A percentile compares a stretch with the other conserved stretches of the same genome.
Evolutionary conservation across 2,329 filamentous ascomycete genomes (phyloP).

Genomic region (Karstenula rhodostoma): DNA sequence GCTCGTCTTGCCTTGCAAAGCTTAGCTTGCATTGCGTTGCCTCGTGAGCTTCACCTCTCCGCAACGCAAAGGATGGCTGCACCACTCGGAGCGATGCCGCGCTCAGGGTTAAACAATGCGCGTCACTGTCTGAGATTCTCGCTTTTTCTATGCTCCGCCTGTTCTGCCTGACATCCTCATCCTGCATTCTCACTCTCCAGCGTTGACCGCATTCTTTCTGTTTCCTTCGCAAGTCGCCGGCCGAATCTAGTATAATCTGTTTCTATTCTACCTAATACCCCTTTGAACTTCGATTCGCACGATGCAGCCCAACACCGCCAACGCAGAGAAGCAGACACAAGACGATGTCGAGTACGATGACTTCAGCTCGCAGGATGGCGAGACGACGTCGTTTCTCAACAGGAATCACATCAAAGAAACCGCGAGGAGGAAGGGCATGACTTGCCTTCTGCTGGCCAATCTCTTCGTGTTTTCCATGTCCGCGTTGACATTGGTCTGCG

Average conservation of each 20-base stretch:
- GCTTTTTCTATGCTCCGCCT: slow-evolving; percentile 8
- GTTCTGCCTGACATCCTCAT: slow-evolving; percentile 8
- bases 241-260: slow-evolving; percentile 15
- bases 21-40: slow-evolving; percentile 31
- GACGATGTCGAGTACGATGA: slow-evolving; percentile 16
- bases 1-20: slow-evolving; percentile 25
- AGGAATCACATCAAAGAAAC: slow-evolving; percentile 31
- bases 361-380: slow-evolving; percentile 32
- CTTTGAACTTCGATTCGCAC: slow-evolving; percentile 20
- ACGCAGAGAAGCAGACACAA: slow-evolving; percentile 37
- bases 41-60: slow-evolving; percentile 20
- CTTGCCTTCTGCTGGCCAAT: slow-evolving; percentile 43
- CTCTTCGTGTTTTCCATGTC: slow-evolving; percentile 45
- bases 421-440: slow-evolving; percentile 32
- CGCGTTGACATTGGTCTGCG: slow-evolving; percentile 39
- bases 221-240: slow-evolving; percentile 29
- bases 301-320: slow-evolving; percentile 11
- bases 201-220: slow-evolving; percentile 24
- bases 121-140: slow-evolving; percentile 6
- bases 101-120: neutral
- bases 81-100: slow-evolving; percentile 8
- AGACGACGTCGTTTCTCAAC: slow-evolving; percentile 41
- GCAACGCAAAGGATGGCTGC: slow-evolving; percentile 13
- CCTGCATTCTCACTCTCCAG: slow-evolving; percentile 14
- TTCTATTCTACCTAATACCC: slow-evolving; percentile 16